These are phyloP conservation scores for Colletotrichum zoysiae DNA, from an alignment of 2,329 filamentous ascomycete genomes.

Conservation along the genomic window DNA sequence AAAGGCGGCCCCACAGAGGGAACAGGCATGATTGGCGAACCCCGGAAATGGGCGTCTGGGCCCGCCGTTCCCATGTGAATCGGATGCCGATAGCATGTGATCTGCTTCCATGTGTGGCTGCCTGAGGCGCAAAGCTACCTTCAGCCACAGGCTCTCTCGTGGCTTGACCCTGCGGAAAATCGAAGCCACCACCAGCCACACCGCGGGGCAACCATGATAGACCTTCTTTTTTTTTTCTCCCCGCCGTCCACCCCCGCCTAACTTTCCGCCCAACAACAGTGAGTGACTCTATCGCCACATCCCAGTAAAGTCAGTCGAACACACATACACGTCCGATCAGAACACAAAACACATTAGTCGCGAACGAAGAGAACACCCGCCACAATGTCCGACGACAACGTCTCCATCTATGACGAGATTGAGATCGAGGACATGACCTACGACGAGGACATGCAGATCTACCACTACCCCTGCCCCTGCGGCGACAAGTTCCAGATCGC, in stretches of 20 bases:
- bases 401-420: conserved; percentile 94
- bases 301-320: not conserved
- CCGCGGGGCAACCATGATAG: conserved; percentile 35
- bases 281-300: conserved; percentile 29
- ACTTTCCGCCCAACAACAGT: not conserved
- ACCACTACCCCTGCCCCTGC: conserved; percentile 96
- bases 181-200: conserved; percentile 25
- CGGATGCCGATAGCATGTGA: conserved; percentile 39
- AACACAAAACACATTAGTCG: not conserved
- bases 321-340: not conserved
- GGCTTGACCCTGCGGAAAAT: not conserved
- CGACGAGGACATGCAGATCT: conserved; percentile 84
- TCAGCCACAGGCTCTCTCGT: not conserved
- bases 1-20: conserved; percentile 6
- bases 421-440: conserved; percentile 99
- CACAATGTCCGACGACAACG: conserved; percentile 73
- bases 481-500: conserved; percentile 96
- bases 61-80: conserved; percentile 39
- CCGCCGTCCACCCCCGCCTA: not conserved
- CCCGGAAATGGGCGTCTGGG: conserved; percentile 33
- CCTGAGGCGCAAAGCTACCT: not conserved
- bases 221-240: conserved; percentile 1
- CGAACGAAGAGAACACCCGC: not conserved
- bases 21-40: conserved; percentile 32
- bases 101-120: conserved; percentile 1